Evolutionary conservation across 805 yeast species (phyloP).

Genomic region (Cyberlindnera samutprakarnensis): DNA sequence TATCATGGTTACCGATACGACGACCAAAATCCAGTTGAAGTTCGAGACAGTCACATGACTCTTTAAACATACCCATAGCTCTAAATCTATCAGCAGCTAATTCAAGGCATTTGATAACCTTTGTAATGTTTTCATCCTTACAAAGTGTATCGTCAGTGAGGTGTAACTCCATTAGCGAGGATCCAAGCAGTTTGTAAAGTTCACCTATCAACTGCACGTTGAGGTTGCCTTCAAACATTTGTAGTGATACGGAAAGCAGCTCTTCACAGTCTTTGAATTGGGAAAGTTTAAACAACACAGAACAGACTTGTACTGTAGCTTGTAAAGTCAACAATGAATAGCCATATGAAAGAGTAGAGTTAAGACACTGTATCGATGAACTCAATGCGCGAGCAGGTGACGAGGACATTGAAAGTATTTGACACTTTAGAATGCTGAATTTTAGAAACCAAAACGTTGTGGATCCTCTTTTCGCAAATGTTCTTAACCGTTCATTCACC

Average conservation of each 20-base stretch:
- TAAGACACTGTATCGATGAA: constrained; percentile 40
- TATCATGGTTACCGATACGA: too few species aligned
- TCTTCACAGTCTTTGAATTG: constrained; percentile 36
- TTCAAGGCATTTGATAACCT: constrained; percentile 32
- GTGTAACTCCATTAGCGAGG: constrained; percentile 15
- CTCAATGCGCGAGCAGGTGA: constrained; percentile 45
- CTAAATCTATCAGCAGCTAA: constrained; percentile 38
- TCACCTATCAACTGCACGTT: constrained; percentile 32
- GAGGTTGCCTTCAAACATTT: constrained; percentile 34
- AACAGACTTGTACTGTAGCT: constrained; percentile 38
- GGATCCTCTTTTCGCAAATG: constrained; percentile 10
- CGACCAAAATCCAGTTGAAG: constrained; percentile 34
- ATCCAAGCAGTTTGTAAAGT: constrained; percentile 28
- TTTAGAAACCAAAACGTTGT: constrained; percentile 39
- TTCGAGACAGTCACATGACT: constrained; percentile 32
- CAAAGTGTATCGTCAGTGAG: constrained; percentile 1
- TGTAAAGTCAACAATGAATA: constrained; percentile 37
- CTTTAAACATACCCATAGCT: constrained; percentile 28
- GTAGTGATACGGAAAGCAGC: constrained; percentile 35
- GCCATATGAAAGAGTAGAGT: constrained; percentile 39
- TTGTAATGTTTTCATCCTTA: constrained; percentile 7
- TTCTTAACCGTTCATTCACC: constrained; percentile 8
- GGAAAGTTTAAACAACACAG: constrained; percentile 35
- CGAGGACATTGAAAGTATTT: constrained; percentile 34
- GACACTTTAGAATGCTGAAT: constrained; percentile 40